These are phyloP conservation scores for Lentinula lateritia DNA, from an alignment of 768 basidiomycete genomes.

Conservation along the genomic window DNA sequence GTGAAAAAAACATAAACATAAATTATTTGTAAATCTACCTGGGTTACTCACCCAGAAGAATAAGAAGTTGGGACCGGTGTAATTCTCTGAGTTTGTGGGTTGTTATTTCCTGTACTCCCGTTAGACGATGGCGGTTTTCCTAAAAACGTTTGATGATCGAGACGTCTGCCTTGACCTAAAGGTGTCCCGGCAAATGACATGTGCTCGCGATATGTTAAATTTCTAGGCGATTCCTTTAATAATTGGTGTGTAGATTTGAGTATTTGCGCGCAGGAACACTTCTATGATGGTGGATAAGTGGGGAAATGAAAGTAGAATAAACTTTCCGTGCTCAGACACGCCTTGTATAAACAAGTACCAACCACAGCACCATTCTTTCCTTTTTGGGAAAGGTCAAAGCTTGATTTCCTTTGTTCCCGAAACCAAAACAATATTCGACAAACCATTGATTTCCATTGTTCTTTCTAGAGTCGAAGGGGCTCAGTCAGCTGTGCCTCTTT, in stretches of 20 bases:
- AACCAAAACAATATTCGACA: background rate
- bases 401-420: background rate
- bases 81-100: conserved; percentile 28
- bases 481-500: too few species aligned
- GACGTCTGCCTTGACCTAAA: conserved; percentile 79
- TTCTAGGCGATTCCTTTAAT: background rate
- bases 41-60: conserved; percentile 56
- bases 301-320: background rate
- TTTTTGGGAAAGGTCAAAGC: background rate
- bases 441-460: background rate
- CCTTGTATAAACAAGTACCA: background rate
- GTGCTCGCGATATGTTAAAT: conserved; percentile 15
- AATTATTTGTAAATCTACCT: background rate
- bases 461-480: too few species aligned
- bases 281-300: background rate
- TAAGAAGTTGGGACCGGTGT: conserved; percentile 48
- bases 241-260: too few species aligned
- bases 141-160: conserved; percentile 76
- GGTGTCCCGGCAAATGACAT: conserved; percentile 89
- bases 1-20: conserved; percentile 11
- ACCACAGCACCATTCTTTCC: background rate
- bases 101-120: conserved; percentile 15
- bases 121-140: conserved; percentile 41
- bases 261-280: background rate
- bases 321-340: background rate